Evolutionary conservation across 805 yeast genomes (phyloP), one percentile per base, ranked within the genome.

Genomic region (Blastobotrys peoriensis): DNA sequence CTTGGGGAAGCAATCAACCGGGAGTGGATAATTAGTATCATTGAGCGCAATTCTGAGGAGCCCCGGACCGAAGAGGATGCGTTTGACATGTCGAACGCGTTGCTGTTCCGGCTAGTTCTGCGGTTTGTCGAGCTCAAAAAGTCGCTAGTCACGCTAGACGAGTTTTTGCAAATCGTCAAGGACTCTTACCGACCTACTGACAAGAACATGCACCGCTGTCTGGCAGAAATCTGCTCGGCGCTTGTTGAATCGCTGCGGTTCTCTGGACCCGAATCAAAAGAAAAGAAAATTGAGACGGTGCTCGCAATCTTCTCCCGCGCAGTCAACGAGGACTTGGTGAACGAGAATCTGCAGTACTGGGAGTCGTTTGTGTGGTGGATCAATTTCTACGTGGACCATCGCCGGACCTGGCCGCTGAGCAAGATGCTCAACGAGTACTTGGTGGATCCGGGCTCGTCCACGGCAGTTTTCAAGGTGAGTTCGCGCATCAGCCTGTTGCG

Each of bases 311-410:
- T 63, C 16, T 16, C 45, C 4, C 51, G 58, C 0, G 71, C 80
- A 3, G 68, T 86, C 27, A 66, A 69, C 4, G 64, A 71, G 27
- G 86, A 81, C 38, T 62, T 91, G 44, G 75, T 86, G 1, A 94
- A 87, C 2, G 93, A 88, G 25, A 82, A 81, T 2, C 63, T 73
- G 33, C 75, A 72, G 16, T 78, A 84, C 34, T 93, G 97, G 97
- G 70, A 71, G 28, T 74, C 86, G 0, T 75, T 86, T 40, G 69
- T 82, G 3, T 81, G 86, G 82, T 83, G 87, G 84, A 57, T 22
- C 42, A 9, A 35, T 79, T 1, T 83, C 87, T 0, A 62, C 78
- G 0, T 81, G 33, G 71, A 62, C 35, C 45, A 49, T 33, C 74
- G 96, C 58, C 73, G 96, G 46, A 73, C 76, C 44, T 79, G 81